These are phyloP conservation scores for Nemophila menziesii DNA, from an alignment of 257 asterid species.

Conservation along the genomic window DNA sequence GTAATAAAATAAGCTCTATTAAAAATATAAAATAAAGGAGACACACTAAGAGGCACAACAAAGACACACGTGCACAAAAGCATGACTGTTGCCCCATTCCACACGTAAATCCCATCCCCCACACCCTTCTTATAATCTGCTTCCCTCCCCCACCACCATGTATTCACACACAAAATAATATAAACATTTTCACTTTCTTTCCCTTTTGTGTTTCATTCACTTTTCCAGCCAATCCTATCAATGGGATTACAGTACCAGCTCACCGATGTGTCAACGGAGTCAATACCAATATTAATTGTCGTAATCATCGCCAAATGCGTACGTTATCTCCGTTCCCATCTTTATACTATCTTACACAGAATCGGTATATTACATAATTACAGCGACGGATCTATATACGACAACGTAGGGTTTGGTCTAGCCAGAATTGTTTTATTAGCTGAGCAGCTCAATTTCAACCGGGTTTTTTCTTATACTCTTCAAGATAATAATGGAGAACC, in stretches of 20 bases:
- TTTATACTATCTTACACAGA: conserved; percentile 19
- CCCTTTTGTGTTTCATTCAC: neutral
- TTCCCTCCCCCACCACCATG: too few species aligned
- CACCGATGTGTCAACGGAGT: conserved; percentile 58
- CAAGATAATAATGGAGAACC: neutral
- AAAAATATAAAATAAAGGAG: too few species aligned
- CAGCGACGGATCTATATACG: conserved; percentile 19
- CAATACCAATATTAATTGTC: conserved; percentile 33
- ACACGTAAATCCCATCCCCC: too few species aligned
- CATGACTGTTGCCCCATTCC: too few species aligned
- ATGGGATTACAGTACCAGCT: conserved; percentile 64
- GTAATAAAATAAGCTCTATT: too few species aligned
- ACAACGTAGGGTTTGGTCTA: conserved; percentile 43
- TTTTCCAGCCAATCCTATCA: neutral
- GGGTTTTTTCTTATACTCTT: conserved; percentile 21
- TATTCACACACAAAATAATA: neutral
- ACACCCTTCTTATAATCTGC: too few species aligned
- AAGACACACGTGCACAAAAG: too few species aligned
- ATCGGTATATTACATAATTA: conserved; percentile 19
- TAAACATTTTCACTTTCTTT: neutral
- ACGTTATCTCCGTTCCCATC: conserved; percentile 33
- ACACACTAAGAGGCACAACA: too few species aligned
- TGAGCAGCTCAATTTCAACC: conserved; percentile 57
- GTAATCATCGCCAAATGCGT: conserved; percentile 37
- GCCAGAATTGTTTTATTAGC: conserved; percentile 38